Conservation (phyloP, 768 basidiomycete species). For the Grammothele lineata region DNA sequence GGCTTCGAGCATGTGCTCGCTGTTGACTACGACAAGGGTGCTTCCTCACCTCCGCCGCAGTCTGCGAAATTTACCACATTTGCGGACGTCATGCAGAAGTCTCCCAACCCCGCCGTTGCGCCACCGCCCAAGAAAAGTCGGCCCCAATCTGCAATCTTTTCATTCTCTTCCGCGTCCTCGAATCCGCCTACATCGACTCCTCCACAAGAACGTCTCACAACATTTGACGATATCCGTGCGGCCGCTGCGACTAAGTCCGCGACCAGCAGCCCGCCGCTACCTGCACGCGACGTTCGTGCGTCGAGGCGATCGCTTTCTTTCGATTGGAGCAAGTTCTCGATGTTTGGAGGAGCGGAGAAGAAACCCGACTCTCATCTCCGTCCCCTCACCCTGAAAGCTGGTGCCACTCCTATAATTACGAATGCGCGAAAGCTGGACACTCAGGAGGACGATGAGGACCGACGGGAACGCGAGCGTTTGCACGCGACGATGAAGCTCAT, state of each 20-base stretch:
- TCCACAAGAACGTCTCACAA: slow-evolving; percentile 28
- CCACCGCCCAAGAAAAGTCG: slow-evolving; percentile 40
- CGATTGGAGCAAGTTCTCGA: slow-evolving; percentile 77
- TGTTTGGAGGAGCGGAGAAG: slow-evolving; percentile 64
- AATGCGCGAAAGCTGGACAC: slow-evolving; percentile 79
- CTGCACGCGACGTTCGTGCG: slow-evolving; percentile 24
- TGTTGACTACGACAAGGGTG: slow-evolving; percentile 75
- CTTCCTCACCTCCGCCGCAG: slow-evolving; percentile 42
- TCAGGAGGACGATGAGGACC: slow-evolving; percentile 90
- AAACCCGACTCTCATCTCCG: slow-evolving; percentile 55
- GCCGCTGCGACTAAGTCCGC: slow-evolving; percentile 17
- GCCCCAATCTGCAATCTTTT: slow-evolving; percentile 59
- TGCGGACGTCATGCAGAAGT: slow-evolving; percentile 18
- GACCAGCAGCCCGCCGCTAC: slow-evolving; percentile 16
- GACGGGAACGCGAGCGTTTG: slow-evolving; percentile 79
- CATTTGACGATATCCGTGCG: slow-evolving; percentile 26
- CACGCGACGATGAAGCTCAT: slow-evolving; percentile 91
- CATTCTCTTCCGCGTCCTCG: slow-evolving; percentile 22
- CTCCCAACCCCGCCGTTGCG: slow-evolving; percentile 20
- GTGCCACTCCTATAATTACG: slow-evolving; percentile 49
- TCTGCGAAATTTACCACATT: slow-evolving; percentile 31
- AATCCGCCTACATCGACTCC: slow-evolving; percentile 25
- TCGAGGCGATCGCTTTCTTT: slow-evolving; percentile 79
- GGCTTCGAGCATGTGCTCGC: slow-evolving; percentile 96
- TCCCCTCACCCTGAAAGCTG: slow-evolving; percentile 71